Percentiles rank a stretch among this genome's conserved stretches.
Evolutionary conservation across 805 yeast species (phyloP).

Genomic region (Jamesozyma spencerorum): DNA sequence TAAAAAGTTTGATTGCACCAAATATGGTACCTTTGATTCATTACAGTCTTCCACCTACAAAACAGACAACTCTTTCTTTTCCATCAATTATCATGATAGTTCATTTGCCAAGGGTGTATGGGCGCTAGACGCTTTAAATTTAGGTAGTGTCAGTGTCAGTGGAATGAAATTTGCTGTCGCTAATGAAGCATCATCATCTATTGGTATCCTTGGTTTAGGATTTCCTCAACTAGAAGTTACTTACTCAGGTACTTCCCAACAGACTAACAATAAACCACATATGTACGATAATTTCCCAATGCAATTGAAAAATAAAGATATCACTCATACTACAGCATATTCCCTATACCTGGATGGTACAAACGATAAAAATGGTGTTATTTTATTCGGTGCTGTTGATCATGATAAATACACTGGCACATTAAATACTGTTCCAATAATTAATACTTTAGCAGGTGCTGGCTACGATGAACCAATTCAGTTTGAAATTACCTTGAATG

Average conservation of each 20-base stretch:
- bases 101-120: conserved; percentile 41
- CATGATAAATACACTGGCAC: conserved; percentile 30
- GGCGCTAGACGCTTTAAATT: conserved; percentile 35
- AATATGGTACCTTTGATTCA: conserved; percentile 33
- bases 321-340: conserved; percentile 36
- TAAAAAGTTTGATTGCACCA: conserved; percentile 24
- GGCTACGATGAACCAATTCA: conserved; percentile 14
- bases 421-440: conserved; percentile 27
- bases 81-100: conserved; percentile 43
- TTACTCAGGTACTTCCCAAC: conserved; percentile 27
- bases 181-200: conserved; percentile 27
- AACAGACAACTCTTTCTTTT: conserved; percentile 30
- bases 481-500: conserved; percentile 28
- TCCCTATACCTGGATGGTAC: conserved; percentile 41
- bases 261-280: conserved; percentile 5
- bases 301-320: conserved; percentile 12
- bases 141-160: conserved; percentile 43
- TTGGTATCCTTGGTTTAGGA: conserved; percentile 43
- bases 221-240: conserved; percentile 59
- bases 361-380: conserved; percentile 35
- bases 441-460: conserved; percentile 10
- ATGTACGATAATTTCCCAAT: conserved; percentile 13
- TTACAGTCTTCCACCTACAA: conserved; percentile 28
- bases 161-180: conserved; percentile 24
- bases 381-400: conserved; percentile 36